A percentile compares a stretch with the other conserved stretches of the same genome.
Evolutionary conservation across 2,329 filamentous ascomycete genomes (phyloP).

Genomic region (Tricladium varicosporioides): DNA sequence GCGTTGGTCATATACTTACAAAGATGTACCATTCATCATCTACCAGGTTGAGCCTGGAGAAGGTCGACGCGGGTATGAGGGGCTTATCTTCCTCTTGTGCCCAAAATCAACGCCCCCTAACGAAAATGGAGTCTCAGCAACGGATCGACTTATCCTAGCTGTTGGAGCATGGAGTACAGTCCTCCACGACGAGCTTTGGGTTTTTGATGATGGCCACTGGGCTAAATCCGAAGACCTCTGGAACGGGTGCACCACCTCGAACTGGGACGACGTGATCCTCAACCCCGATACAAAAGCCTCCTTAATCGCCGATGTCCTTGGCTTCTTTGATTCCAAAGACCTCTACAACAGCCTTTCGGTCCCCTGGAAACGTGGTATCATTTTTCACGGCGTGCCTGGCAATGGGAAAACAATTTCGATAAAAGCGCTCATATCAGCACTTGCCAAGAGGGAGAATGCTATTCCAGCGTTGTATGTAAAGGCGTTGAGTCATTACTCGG

Average conservation of each 20-base stretch:
- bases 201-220: constrained; percentile 63
- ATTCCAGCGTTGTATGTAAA: constrained; percentile 19
- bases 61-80: background rate
- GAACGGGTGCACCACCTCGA: constrained; percentile 48
- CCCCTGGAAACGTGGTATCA: constrained; percentile 18
- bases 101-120: background rate
- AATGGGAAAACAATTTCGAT: constrained; percentile 20
- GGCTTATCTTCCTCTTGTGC: constrained; percentile 12
- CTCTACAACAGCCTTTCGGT: constrained; percentile 14
- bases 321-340: constrained; percentile 13
- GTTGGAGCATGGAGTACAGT: constrained; percentile 54
- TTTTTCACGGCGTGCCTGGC: constrained; percentile 13
- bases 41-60: constrained; percentile 20
- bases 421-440: constrained; percentile 16
- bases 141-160: constrained; percentile 53
- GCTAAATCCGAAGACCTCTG: constrained; percentile 60
- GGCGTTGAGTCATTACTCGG: background rate
- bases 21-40: constrained; percentile 15
- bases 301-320: constrained; percentile 8
- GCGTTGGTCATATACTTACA: constrained; percentile 19
- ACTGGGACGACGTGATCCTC: constrained; percentile 23
- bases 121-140: constrained; percentile 11
- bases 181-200: constrained; percentile 64
- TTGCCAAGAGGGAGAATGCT: constrained; percentile 6
- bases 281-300: constrained; percentile 11